Base-by-base conservation (phyloP, 2,329 filamentous ascomycete genomes). In the Trichoderma endophyticum region DNA sequence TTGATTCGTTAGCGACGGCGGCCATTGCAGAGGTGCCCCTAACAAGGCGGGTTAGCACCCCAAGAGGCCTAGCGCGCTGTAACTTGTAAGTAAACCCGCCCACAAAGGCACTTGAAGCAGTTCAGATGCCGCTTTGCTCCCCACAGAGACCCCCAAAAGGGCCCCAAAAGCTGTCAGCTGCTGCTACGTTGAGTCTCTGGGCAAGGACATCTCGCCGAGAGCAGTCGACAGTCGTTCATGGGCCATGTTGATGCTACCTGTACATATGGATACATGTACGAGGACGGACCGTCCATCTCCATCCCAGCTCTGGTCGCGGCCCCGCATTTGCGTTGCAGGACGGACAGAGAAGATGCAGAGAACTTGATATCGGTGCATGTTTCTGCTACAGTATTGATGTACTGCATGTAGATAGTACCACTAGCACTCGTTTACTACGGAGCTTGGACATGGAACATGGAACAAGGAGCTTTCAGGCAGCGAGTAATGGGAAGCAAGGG, bases 311-410 rank as follows among this genome's bases (percentile, higher is more conserved):
- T 24, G 34, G 34, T 24, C 36, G 64, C 18, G 54, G 62, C 65
- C 71, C 71, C 71, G 61, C 71, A 69, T 70, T 24, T 71, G 59
- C 60, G 68, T 65, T 65, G 69, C 69, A 65, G 34, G 48, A 65
- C 57, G 69, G 48, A 71, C 57, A 56, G 32, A 56, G 43, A 63
- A 34, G 64, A 59, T 24, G 57, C 63, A 68, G 60, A 56, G 63
- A 71, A 34, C 57, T 60, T 60, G 57, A 60, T 60, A 34, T 30
- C 28, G 14, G 14, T 32, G 28, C 56, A 24, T 54, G 48, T 54
- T 60, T 43, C 39, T 43, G 1, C 36, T 18, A 18, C 36, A 43
- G 36, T 18, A 18, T 6, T 4, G 26, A 28, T 43, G 7, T 43
- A 43, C 39, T 43, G 18, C 39, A 43, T 21, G 57, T 34, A 43